Percentiles rank a stretch among this genome's conserved stretches.
Conservation (phyloP, 352 stramenopile species). For the Phytophthora parvispora region DNA sequence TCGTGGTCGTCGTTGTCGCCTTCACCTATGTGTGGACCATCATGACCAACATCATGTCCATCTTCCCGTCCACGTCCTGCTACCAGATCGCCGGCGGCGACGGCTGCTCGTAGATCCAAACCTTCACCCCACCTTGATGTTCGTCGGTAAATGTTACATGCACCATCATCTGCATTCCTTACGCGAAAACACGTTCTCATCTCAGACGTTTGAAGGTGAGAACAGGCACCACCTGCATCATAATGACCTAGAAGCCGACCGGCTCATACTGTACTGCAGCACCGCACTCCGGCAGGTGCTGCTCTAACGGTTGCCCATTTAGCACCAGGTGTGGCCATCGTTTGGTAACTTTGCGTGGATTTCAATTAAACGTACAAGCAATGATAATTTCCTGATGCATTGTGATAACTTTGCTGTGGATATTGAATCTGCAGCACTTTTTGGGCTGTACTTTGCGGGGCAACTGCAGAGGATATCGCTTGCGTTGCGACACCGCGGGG, state of each 20-base stretch:
- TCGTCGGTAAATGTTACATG: background rate
- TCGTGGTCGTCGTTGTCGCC: slow-evolving; percentile 45
- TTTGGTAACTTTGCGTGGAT: too few species aligned
- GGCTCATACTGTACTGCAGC: background rate
- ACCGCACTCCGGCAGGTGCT: too few species aligned
- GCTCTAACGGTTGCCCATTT: too few species aligned
- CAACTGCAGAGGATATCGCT: background rate
- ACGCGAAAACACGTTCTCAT: slow-evolving; percentile 23
- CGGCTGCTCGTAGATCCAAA: slow-evolving; percentile 43
- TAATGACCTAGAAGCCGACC: background rate
- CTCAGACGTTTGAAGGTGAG: background rate
- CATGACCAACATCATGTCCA: slow-evolving; percentile 66
- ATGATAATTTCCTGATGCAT: slow-evolving; percentile 1
- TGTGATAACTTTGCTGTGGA: background rate
- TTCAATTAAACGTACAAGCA: too few species aligned
- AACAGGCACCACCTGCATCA: slow-evolving; percentile 10
- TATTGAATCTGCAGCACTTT: background rate
- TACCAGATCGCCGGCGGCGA: slow-evolving; percentile 51
- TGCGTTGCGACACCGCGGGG: slow-evolving; percentile 4
- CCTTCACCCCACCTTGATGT: too few species aligned
- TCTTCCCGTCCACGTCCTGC: slow-evolving; percentile 55
- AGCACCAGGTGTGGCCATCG: too few species aligned
- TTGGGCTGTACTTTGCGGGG: too few species aligned
- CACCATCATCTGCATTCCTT: background rate
- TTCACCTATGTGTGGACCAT: slow-evolving; percentile 64